phyloP scores from a whole-genome alignment of 2,329 filamentous ascomycete genomes.

The Ceratocystis cubensis region DNA sequence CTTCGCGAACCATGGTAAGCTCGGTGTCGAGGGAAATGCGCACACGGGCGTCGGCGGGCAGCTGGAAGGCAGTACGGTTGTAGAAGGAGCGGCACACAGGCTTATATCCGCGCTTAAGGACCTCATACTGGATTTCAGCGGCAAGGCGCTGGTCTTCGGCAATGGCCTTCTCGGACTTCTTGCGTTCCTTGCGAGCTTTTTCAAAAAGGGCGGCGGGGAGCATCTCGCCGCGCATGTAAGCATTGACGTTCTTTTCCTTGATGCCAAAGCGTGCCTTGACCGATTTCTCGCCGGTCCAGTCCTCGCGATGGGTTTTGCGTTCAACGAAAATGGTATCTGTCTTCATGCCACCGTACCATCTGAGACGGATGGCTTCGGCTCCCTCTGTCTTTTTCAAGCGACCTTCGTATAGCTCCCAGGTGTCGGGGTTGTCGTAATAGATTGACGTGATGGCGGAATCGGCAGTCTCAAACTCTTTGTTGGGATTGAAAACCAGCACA shows the following conservation, averaged over 20 bases:
- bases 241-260: constrained; percentile 96
- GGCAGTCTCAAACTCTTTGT: constrained; percentile 83
- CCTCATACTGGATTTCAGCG: constrained; percentile 83
- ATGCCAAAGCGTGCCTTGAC: constrained; percentile 92
- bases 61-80: constrained; percentile 93
- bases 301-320: constrained; percentile 93
- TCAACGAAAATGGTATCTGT: constrained; percentile 93
- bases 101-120: constrained; percentile 71
- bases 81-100: constrained; percentile 95
- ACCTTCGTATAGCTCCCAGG: constrained; percentile 87
- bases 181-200: constrained; percentile 88
- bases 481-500: constrained; percentile 91
- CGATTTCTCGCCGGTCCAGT: constrained; percentile 98
- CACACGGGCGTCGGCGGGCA: constrained; percentile 89
- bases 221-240: constrained; percentile 72
- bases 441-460: constrained; percentile 96
- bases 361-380: constrained; percentile 85
- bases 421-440: constrained; percentile 92
- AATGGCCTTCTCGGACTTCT: constrained; percentile 85
- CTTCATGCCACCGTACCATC: constrained; percentile 97
- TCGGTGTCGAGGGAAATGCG: constrained; percentile 96
- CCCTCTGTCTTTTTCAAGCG: constrained; percentile 96
- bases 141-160: constrained; percentile 82
- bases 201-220: constrained; percentile 86
- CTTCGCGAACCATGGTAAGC: constrained; percentile 85